Base-by-base conservation (phyloP, 2,329 filamentous ascomycete genomes). In the Colletotrichum lentis region DNA sequence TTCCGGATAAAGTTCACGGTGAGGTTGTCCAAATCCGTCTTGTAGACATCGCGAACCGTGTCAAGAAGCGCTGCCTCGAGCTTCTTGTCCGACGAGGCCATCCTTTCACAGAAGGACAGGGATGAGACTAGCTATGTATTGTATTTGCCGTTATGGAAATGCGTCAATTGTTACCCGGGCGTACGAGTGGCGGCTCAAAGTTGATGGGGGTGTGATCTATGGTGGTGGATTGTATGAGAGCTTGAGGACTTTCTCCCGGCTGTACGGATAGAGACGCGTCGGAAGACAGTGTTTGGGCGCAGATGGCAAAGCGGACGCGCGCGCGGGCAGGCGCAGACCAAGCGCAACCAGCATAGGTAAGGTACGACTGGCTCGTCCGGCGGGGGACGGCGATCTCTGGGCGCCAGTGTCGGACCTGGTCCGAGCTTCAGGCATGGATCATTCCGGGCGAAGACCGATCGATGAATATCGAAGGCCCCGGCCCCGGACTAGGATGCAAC, bases 1-100 rank as follows among this genome's bases (percentile, higher is more conserved):
- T 84, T 82, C 63, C 88, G 86, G 62, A 88, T 82, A 57, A 79
- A 80, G 72, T 88, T 89, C 67, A 90, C 86, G 0, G 85, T 85
- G 10, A 88, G 80, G 3, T 79, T 71, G 22, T 85, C 82, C 4
- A 81, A 79, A 14, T 81, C 79, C 22, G 75, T 73, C 31, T 78
- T 74, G 72, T 83, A 86, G 47, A 87, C 73, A 3, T 80, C 77
- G 58, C 76, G 78, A 43, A 86, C 84, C 4, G 80, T 80, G n/a
- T 81, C 75, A 50, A 80, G 76, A 16, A 89, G 79, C 60, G 80
- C 82, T 55, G 77, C 73, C 71, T 85, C 80, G 27, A 88, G 76
- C 47, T 76, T 73, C 67, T 80, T 76, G 31, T 75, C 73, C 5
- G 81, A 79, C 2, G 80, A 80, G 6, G 80, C 76, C 81, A 84